Percentiles rank a stretch among this genome's conserved stretches.
Evolutionary conservation across 306 rosid genomes (phyloP).

Genomic region (Dicorynia guianensis): DNA sequence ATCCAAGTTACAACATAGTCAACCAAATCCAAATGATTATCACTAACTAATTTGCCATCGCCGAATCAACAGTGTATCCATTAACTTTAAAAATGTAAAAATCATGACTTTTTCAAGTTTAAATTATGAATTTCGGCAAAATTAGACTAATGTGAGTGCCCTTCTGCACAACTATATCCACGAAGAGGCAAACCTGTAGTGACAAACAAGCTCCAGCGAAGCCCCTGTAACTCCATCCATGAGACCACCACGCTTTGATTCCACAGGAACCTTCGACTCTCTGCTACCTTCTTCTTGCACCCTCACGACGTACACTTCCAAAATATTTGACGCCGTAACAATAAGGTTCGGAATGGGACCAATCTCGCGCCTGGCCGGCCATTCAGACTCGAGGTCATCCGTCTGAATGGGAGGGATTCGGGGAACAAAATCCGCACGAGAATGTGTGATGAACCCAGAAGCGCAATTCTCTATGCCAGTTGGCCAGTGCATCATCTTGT

Average conservation of each 20-base stretch:
- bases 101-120: neutral
- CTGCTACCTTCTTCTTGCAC: slow-evolving; percentile 58
- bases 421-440: slow-evolving; percentile 67
- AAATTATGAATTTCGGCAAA: slow-evolving; percentile 17
- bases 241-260: slow-evolving; percentile 60
- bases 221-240: slow-evolving; percentile 78
- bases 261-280: slow-evolving; percentile 47
- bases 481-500: slow-evolving; percentile 88
- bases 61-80: slow-evolving; percentile 22
- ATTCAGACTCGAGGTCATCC: slow-evolving; percentile 80
- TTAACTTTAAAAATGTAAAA: neutral
- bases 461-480: slow-evolving; percentile 88
- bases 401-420: slow-evolving; percentile 48
- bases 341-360: slow-evolving; percentile 82
- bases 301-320: slow-evolving; percentile 72
- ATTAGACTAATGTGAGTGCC: neutral
- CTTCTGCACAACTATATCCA: neutral
- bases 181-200: slow-evolving; percentile 68
- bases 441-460: slow-evolving; percentile 78
- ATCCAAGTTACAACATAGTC: slow-evolving; percentile 1
- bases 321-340: slow-evolving; percentile 74
- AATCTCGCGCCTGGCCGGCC: slow-evolving; percentile 60
- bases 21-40: neutral
- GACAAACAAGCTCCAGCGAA: slow-evolving; percentile 86
- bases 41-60: slow-evolving; percentile 10